Conservation (phyloP, 768 basidiomycete species). For the Baorangia bicolor region DNA sequence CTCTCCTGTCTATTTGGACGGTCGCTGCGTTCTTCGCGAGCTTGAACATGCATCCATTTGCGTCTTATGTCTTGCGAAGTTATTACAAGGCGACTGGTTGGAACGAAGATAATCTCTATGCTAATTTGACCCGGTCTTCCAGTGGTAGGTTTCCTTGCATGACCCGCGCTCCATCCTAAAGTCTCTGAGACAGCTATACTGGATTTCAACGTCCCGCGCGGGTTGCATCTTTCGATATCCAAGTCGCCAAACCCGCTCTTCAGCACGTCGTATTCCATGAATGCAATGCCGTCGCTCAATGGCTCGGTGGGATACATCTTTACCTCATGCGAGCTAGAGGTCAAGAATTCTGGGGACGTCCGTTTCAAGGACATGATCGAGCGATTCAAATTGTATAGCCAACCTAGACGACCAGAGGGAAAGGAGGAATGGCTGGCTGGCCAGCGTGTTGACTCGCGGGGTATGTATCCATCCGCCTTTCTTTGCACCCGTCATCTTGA, state of each 20-base stretch:
- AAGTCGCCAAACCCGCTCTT: conserved; percentile 89
- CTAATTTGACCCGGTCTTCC: conserved; percentile 86
- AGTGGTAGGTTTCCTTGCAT: conserved; percentile 54
- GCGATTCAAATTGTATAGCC: conserved; percentile 80
- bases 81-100: conserved; percentile 94
- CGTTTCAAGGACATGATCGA: conserved; percentile 89
- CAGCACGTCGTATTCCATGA: conserved; percentile 90
- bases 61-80: conserved; percentile 81
- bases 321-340: conserved; percentile 78
- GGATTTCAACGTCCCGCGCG: conserved; percentile 85
- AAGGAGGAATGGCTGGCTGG: conserved; percentile 85
- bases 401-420: conserved; percentile 74
- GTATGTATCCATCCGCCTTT: conserved; percentile 41
- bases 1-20: too few relatives aligned
- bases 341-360: conserved; percentile 67
- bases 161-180: conserved; percentile 3
- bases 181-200: conserved; percentile 62
- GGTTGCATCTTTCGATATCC: conserved; percentile 75
- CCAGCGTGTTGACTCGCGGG: conserved; percentile 69
- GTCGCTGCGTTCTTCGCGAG: not conserved
- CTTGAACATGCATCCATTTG: conserved; percentile 74
- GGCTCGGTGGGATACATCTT: conserved; percentile 94
- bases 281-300: conserved; percentile 88
- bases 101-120: conserved; percentile 95
- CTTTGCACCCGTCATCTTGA: conserved; percentile 5